Conservation (phyloP, 257 asterid genomes). For the Solanum tarijense region DNA sequence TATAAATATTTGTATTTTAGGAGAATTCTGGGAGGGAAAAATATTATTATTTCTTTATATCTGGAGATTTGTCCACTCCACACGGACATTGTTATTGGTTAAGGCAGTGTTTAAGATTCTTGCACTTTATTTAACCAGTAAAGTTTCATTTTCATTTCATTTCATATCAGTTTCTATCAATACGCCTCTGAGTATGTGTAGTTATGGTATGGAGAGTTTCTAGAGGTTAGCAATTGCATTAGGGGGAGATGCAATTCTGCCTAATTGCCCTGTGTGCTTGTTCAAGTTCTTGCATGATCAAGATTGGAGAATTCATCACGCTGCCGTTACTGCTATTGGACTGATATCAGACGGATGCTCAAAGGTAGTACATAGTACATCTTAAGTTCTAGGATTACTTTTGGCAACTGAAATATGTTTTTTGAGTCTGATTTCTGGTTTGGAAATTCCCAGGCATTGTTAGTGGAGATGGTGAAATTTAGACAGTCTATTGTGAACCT, state of each 20-base stretch:
- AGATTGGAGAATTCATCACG: not conserved
- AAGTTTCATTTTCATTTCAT: no score
- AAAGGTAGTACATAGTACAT: not conserved
- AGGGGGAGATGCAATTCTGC: not conserved
- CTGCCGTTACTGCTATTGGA: not conserved
- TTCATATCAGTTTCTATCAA: no score
- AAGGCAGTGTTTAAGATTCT: no score
- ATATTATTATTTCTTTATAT: no score
- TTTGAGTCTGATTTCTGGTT: not conserved
- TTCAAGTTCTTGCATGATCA: not conserved
- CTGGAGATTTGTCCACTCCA: no score
- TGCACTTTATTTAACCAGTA: no score
- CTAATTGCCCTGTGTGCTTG: not conserved
- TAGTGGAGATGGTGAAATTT: not conserved
- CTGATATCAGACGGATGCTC: not conserved
- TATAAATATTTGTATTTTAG: no score
- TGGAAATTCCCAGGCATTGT: not conserved
- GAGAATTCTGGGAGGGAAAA: no score
- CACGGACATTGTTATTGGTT: no score
- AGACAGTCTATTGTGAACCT: not conserved
- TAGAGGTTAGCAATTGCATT: not conserved
- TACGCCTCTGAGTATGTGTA: not conserved
- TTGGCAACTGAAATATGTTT: no score
- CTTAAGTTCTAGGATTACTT: no score
- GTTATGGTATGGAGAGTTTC: not conserved